A percentile compares a stretch with the other conserved stretches of the same genome.
Conservation (phyloP, 1,284 basidiomycete species). For the Cryptococcus amylolentus region DNA sequence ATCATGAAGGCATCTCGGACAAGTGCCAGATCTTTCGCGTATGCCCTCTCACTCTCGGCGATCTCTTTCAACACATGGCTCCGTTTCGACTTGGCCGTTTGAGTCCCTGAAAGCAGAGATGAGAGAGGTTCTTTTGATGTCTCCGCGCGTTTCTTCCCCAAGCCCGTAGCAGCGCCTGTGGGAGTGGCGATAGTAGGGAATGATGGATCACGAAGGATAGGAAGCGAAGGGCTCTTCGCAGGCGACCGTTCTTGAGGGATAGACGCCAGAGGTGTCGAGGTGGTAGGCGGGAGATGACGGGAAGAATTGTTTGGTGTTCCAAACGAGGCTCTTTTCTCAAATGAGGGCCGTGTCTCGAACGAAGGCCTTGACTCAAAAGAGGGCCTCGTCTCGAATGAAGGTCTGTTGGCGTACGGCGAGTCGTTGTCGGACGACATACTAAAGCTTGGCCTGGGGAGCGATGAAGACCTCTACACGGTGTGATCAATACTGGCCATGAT, state of each 20-base stretch:
- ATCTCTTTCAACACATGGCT: slow-evolving; percentile 79
- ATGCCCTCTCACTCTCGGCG: slow-evolving; percentile 76
- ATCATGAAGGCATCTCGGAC: slow-evolving; percentile 75
- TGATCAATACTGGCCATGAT: too few species aligned
- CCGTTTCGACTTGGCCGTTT: slow-evolving; percentile 59
- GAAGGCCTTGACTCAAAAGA: too few species aligned
- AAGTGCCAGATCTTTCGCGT: slow-evolving; percentile 80
- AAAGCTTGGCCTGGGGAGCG: slow-evolving; percentile 6
- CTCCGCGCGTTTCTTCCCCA: too few species aligned
- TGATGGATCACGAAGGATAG: background rate
- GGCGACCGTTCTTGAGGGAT: slow-evolving; percentile 2
- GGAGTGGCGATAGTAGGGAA: too few species aligned
- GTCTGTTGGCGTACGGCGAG: too few species aligned
- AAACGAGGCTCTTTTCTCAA: too few species aligned
- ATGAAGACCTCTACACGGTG: slow-evolving; percentile 7
- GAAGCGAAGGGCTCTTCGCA: slow-evolving; percentile 11
- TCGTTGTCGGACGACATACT: too few species aligned
- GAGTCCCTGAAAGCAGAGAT: slow-evolving; percentile 12
- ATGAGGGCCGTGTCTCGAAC: too few species aligned
- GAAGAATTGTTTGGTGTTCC: background rate
- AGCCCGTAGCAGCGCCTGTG: too few species aligned
- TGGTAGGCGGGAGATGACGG: slow-evolving; percentile 1
- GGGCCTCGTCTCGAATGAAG: too few species aligned
- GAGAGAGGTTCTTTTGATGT: background rate
- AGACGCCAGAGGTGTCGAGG: background rate